Percentiles rank a stretch among this genome's conserved stretches.
These are phyloP conservation scores for Botryobasidium botryosum DNA, from an alignment of 768 basidiomycete species.

Conservation along the genomic window DNA sequence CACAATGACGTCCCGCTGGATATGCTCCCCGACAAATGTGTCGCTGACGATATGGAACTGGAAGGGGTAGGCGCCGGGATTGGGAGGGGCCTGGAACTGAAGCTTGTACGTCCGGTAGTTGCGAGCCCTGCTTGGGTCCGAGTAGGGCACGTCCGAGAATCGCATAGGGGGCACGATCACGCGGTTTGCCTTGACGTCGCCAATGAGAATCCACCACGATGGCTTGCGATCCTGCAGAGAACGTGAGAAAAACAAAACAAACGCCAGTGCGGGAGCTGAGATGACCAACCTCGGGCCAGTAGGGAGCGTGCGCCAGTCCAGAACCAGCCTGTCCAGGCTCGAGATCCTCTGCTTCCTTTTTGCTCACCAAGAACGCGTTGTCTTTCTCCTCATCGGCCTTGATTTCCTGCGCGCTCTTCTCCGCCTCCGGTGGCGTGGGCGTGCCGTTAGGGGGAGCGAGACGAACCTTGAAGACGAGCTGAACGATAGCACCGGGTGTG, in stretches of 20 bases:
- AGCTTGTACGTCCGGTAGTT: conserved; percentile 75
- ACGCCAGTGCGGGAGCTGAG: not conserved
- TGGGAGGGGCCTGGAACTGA: conserved; percentile 88
- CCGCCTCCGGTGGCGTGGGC: conserved; percentile 18
- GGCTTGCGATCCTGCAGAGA: conserved; percentile 60
- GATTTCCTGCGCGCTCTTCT: conserved; percentile 29
- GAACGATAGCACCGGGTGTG: conserved; percentile 77
- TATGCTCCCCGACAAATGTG: conserved; percentile 74
- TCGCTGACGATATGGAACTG: conserved; percentile 75
- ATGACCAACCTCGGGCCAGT: conserved; percentile 67
- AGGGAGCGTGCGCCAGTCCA: conserved; percentile 74
- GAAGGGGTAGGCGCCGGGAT: conserved; percentile 74
- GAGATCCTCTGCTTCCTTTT: conserved; percentile 46
- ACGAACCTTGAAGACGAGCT: conserved; percentile 69
- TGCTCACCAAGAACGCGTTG: conserved; percentile 46
- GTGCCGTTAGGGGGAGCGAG: conserved; percentile 35
- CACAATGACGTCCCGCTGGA: conserved; percentile 51
- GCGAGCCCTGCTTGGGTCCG: conserved; percentile 29
- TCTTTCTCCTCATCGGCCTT: conserved; percentile 44
- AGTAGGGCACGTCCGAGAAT: conserved; percentile 61
- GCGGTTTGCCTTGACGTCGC: conserved; percentile 69
- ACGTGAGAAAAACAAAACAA: not conserved
- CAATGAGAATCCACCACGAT: conserved; percentile 81
- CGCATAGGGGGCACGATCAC: conserved; percentile 77
- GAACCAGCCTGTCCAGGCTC: conserved; percentile 24